Evolutionary conservation across 768 basidiomycete genomes (phyloP), one percentile per base, ranked within the genome.

Genomic region (Strobilomyces confusus): DNA sequence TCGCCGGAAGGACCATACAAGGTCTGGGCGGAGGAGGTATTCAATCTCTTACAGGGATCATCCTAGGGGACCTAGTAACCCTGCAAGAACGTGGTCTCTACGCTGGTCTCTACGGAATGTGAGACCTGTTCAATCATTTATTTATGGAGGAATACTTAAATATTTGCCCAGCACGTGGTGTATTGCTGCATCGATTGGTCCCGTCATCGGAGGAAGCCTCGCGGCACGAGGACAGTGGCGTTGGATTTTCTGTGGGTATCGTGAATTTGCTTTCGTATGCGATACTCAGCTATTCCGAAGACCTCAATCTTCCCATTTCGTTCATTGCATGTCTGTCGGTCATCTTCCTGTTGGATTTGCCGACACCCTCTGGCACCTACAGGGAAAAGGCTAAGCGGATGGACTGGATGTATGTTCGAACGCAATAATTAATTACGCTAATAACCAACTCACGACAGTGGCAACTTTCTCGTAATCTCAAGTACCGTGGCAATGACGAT

Each of bases 401-500:
- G 50, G 76, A 79, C 52, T 78, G 73, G 73, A 61, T 73, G 75
- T 79, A 56, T 15, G 75, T 42, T 20, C 5, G n/a, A 14, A 29
- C 59, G 0, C 13, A 11, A 20, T 22, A n/a, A 25, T 43, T 7
- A 13, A 29, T 19, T 13, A 5, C 15, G 14, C 23, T 47, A 2
- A n/a, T 6, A 4, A n/a, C 9, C 7, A 29, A 14, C 13, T 48
- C n/a, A 26, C 6, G 20, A 48, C 25, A 48, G 47, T 48, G 47
- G 47, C 17, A 48, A 48, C 47, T 48, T 48, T 19, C 47, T 48
- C 17, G 58, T 79, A 14, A 70, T 78, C 32, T 62, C 66, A 4
- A 65, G 70, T 9, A 69, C 77, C 2, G 62, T 64, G 8, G 55
- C 68, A 5, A 58, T 54, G n/a, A 71, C 75, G 33, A 64, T 80